Evolutionary conservation across 257 asterid genomes (phyloP).

Genomic region (Cruciata laevipes): DNA sequence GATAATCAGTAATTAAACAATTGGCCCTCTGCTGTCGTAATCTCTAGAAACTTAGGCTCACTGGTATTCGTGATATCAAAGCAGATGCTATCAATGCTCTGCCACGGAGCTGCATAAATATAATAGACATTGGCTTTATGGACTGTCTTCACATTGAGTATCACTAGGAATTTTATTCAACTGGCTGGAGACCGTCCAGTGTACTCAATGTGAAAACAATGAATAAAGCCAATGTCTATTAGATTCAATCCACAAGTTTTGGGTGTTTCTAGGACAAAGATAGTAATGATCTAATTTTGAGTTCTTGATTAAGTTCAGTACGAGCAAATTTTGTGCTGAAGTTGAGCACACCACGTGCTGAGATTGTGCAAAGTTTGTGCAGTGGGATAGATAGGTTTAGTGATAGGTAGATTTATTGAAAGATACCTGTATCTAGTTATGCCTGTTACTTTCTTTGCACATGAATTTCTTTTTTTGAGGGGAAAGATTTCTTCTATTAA

Average conservation of each 20-base stretch:
- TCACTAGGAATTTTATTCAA: conserved; percentile 57
- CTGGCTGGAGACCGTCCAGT: conserved; percentile 40
- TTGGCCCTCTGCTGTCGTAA: conserved; percentile 57
- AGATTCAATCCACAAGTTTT: conserved; percentile 27
- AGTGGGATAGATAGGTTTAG: too few relatives aligned
- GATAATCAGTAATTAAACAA: conserved; percentile 56
- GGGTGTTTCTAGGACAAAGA: conserved; percentile 75
- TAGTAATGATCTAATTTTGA: conserved; percentile 1
- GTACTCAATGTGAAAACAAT: conserved; percentile 17
- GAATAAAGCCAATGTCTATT: conserved; percentile 19
- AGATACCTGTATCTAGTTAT: too few relatives aligned
- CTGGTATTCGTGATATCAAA: conserved; percentile 61
- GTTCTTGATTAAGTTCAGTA: too few relatives aligned
- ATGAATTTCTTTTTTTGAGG: too few relatives aligned
- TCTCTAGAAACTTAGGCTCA: conserved; percentile 55
- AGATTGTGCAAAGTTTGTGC: too few relatives aligned
- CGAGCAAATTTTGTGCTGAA: too few relatives aligned
- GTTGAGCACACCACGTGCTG: neutral
- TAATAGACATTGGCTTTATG: conserved; percentile 59
- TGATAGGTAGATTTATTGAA: too few relatives aligned
- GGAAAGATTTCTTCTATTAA: too few relatives aligned
- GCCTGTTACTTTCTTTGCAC: too few relatives aligned
- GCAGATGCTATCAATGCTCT: conserved; percentile 65
- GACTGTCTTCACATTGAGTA: conserved; percentile 56
- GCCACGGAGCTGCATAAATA: conserved; percentile 46